Conservation (phyloP, 768 basidiomycete species). For the Tulasnella sp. region DNA sequence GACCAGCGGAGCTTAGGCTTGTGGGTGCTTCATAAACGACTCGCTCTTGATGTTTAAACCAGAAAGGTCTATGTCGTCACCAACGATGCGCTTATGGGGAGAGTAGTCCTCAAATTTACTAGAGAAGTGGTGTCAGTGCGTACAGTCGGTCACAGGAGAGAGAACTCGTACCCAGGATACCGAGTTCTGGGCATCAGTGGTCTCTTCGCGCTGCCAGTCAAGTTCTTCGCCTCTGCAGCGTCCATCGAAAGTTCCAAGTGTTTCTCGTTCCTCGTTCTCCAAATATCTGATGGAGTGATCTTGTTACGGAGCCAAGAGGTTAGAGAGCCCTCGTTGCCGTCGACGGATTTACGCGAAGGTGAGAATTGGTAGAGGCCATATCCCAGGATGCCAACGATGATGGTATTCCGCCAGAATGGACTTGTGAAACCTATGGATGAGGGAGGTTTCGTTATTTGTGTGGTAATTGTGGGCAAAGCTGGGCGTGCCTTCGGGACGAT, state of each 20-base stretch:
- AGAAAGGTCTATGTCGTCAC: slow-evolving; percentile 22
- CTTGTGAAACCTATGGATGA: slow-evolving; percentile 44
- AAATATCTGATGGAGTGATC: slow-evolving; percentile 39
- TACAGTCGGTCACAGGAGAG: not conserved
- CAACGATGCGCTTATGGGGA: slow-evolving; percentile 48
- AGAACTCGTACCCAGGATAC: slow-evolving; percentile 54
- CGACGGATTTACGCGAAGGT: slow-evolving; percentile 33
- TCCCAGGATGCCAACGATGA: slow-evolving; percentile 38
- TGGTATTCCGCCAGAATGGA: slow-evolving; percentile 54
- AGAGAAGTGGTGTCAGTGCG: slow-evolving; percentile 19
- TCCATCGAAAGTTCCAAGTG: slow-evolving; percentile 40
- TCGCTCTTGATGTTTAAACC: slow-evolving; percentile 7
- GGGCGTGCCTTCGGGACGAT: not conserved
- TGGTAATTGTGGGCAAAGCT: not conserved
- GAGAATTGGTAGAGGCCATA: slow-evolving; percentile 56
- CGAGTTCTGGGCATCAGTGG: slow-evolving; percentile 46
- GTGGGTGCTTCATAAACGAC: not conserved
- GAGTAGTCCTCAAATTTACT: slow-evolving; percentile 50
- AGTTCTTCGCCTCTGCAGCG: slow-evolving; percentile 33
- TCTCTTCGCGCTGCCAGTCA: slow-evolving; percentile 35
- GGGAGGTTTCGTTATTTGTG: not conserved
- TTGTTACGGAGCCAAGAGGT: slow-evolving; percentile 55
- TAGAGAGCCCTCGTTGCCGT: slow-evolving; percentile 45
- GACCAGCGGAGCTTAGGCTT: not conserved
- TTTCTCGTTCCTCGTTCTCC: slow-evolving; percentile 43